phyloP scores from a whole-genome alignment of 352 stramenopile genomes.

The Phytopythium sindhum region DNA sequence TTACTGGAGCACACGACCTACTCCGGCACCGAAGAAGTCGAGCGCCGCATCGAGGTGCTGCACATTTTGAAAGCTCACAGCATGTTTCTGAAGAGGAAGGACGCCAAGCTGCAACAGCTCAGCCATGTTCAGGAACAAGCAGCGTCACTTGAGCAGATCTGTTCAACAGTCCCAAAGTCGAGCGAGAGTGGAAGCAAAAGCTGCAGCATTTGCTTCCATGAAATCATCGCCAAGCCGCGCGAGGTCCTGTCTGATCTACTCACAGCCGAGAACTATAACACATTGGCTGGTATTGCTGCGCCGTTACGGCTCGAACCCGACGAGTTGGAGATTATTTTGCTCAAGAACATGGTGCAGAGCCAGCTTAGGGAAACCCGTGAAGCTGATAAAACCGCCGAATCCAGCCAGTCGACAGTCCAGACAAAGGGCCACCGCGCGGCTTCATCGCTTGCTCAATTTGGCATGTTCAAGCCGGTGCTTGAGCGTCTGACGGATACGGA shows the following conservation, averaged over 20 bases:
- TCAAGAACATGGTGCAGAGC: slow-evolving; percentile 62
- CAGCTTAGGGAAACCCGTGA: neutral
- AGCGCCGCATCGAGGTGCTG: slow-evolving; percentile 58
- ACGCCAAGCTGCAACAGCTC: neutral
- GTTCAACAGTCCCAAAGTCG: neutral
- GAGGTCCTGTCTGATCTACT: slow-evolving; percentile 49
- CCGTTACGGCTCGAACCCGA: slow-evolving; percentile 63
- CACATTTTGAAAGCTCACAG: slow-evolving; percentile 42
- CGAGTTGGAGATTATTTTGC: slow-evolving; percentile 67
- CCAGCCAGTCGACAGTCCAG: neutral
- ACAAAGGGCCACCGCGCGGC: neutral
- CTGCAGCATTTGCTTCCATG: slow-evolving; percentile 37
- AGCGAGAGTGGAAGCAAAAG: neutral
- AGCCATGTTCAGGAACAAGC: neutral
- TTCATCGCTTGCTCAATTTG: slow-evolving; percentile 12
- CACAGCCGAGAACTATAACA: slow-evolving; percentile 43
- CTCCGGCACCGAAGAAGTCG: slow-evolving; percentile 49
- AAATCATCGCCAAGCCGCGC: slow-evolving; percentile 54
- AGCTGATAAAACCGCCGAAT: neutral
- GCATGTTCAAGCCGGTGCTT: slow-evolving; percentile 29
- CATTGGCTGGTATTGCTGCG: slow-evolving; percentile 39
- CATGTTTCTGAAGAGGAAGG: slow-evolving; percentile 9
- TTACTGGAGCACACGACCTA: slow-evolving; percentile 64
- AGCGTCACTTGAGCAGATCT: slow-evolving; percentile 19
- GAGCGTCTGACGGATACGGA: slow-evolving; percentile 31